These are phyloP conservation scores for Yarrowia divulgata DNA, from an alignment of 805 yeast species.

Conservation along the genomic window DNA sequence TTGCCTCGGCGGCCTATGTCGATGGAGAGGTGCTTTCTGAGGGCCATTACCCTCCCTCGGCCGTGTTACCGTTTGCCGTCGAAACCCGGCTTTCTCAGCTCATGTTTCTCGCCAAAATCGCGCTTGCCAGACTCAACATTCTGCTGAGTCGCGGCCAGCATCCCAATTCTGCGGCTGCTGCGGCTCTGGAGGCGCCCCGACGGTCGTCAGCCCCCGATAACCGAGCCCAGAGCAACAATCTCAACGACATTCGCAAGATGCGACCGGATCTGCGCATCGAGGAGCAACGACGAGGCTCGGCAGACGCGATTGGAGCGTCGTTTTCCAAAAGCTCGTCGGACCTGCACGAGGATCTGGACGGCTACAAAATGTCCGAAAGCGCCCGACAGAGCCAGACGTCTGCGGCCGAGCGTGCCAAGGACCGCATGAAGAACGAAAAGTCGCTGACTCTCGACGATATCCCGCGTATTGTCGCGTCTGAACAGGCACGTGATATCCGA, in stretches of 20 bases:
- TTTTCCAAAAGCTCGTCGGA: conserved; percentile 15
- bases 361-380: conserved; percentile 25
- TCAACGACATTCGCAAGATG: conserved; percentile 11
- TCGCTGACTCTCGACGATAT: conserved; percentile 93
- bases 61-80: conserved; percentile 60
- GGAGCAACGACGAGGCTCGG: conserved; percentile 5
- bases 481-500: conserved; percentile 90
- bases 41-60: conserved; percentile 4
- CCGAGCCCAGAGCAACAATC: neutral
- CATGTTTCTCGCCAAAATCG: conserved; percentile 79
- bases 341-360: conserved; percentile 38
- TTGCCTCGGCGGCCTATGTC: neutral
- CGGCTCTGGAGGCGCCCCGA: conserved; percentile 2
- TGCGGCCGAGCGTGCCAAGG: conserved; percentile 67
- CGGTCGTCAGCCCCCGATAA: conserved; percentile 21
- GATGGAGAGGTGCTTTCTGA: conserved; percentile 20
- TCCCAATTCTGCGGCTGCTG: neutral
- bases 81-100: conserved; percentile 78
- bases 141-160: conserved; percentile 47
- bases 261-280: neutral
- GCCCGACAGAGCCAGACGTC: conserved; percentile 23
- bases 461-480: conserved; percentile 95
- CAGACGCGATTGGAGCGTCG: neutral
- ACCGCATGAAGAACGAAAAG: conserved; percentile 77
- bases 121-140: conserved; percentile 68